Conservation (phyloP, 768 basidiomycete species). For the Trametes maxima region DNA sequence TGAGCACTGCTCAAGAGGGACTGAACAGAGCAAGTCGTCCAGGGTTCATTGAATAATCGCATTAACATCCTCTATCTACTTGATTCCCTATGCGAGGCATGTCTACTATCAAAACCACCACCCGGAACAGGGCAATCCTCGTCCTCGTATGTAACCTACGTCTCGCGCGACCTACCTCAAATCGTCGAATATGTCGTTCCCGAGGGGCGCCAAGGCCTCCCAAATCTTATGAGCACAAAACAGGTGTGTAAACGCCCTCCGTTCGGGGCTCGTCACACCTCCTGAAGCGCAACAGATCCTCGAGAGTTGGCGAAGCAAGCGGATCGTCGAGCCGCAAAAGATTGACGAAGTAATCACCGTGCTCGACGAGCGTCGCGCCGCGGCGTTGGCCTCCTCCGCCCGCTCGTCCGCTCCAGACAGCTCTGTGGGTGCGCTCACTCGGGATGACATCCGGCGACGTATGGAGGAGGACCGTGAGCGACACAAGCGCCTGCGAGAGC, state of each 20-base stretch:
- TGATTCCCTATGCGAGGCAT: constrained; percentile 83
- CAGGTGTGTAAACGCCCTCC: constrained; percentile 56
- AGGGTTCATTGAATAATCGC: constrained; percentile 83
- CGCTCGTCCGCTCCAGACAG: constrained; percentile 30
- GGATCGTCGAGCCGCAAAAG: constrained; percentile 76
- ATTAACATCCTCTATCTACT: constrained; percentile 94
- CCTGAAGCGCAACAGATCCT: constrained; percentile 60
- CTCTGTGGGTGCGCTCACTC: constrained; percentile 35
- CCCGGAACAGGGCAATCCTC: constrained; percentile 41
- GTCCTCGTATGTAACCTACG: constrained; percentile 75
- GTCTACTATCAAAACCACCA: constrained; percentile 65
- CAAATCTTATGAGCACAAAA: constrained; percentile 85
- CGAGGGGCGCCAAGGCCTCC: constrained; percentile 80
- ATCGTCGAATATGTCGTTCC: constrained; percentile 89
- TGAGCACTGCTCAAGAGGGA: not conserved
- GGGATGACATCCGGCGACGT: constrained; percentile 72
- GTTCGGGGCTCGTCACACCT: not conserved
- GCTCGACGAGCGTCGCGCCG: constrained; percentile 50
- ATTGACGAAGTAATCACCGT: constrained; percentile 68
- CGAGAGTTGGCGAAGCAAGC: constrained; percentile 88
- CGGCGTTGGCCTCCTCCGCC: constrained; percentile 24
- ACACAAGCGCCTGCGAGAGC: constrained; percentile 88
- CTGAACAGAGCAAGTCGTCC: not conserved
- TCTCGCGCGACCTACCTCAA: constrained; percentile 74
- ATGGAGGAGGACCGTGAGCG: constrained; percentile 93